Evolutionary conservation across 2,329 filamentous ascomycete genomes (phyloP), one percentile per base, ranked within the genome.

Genomic region (Malbranchea zuffiana): DNA sequence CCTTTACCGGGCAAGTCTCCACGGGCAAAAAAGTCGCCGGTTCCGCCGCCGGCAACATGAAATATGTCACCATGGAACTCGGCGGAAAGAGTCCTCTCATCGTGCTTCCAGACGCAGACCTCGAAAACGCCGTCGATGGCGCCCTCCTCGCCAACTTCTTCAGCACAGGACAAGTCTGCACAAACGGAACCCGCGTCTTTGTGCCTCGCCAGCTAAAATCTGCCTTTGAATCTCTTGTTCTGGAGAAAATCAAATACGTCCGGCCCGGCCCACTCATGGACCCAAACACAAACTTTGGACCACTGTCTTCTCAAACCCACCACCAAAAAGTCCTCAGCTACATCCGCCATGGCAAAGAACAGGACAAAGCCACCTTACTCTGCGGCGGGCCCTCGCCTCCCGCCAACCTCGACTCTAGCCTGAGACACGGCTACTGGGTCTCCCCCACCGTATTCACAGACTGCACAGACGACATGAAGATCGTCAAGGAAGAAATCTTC

Each of bases 91-190:
- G 79, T 42, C 82, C 85, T 0, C 67, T 85, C 27, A 67, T 94
- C 34, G 69, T 94, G 31, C 74, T 93, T 1, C 82, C 82, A 1
- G 85, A 92, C 51, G 82, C 81, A 11, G 75, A 84, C 35, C 59
- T 88, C 13, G 78, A 83, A 30, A 74, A 75, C 50, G 86, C 86
- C n/a, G 86, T 84, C 21, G 80, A 93, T 51, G 81, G 83, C 19
- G 85, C 84, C 45, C 87, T 93, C 80, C 84, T 92, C 69, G 86
- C 85, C 50, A 93, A 93, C 60, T 93, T 93, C 65, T 93, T 82
- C 68, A 86, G 80, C 47, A 82, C 82, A 0, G 86, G 86, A 19
- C 86, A 94, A 60, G 85, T 93, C 34, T 94, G 86, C 70, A 93
- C 86, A 34, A 93, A 93, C 56, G 86, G 86, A 33, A 93, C 86